phyloP scores from a whole-genome alignment of 2,329 filamentous ascomycete genomes.

The Neonectria sp. region DNA sequence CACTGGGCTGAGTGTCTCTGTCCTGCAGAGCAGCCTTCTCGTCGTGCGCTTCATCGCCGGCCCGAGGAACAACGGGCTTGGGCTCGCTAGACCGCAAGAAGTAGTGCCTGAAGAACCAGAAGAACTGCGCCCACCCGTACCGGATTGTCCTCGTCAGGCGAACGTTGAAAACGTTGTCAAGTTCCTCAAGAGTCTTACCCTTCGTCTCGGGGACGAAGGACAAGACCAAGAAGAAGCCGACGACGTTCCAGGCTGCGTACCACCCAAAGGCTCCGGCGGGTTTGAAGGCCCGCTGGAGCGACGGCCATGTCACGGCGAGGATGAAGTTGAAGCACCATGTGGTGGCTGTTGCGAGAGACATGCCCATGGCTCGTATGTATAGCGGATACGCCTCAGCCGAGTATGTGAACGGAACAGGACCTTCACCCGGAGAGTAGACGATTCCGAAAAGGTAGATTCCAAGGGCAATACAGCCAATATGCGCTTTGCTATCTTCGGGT shows the following conservation, averaged over 20 bases:
- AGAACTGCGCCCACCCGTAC: constrained; percentile 43
- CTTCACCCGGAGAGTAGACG: constrained; percentile 52
- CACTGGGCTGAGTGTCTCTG: constrained; percentile 33
- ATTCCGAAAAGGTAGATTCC: constrained; percentile 52
- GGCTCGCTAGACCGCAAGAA: constrained; percentile 34
- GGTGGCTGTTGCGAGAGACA: constrained; percentile 52
- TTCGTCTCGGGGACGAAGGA: constrained; percentile 65
- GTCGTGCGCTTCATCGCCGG: constrained; percentile 37
- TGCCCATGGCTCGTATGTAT: constrained; percentile 53
- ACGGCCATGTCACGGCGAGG: constrained; percentile 49
- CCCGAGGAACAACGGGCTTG: constrained; percentile 36
- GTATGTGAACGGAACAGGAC: constrained; percentile 53
- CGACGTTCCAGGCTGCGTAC: constrained; percentile 62
- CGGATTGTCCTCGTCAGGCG: constrained; percentile 48
- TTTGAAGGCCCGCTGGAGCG: constrained; percentile 46
- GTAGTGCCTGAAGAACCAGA: constrained; percentile 44
- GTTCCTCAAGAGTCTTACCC: constrained; percentile 63
- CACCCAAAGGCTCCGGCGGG: constrained; percentile 54
- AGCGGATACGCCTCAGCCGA: constrained; percentile 53
- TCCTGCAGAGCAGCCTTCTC: constrained; percentile 34
- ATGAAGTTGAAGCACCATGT: constrained; percentile 56
- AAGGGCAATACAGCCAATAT: constrained; percentile 48
- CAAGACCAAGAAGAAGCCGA: constrained; percentile 63
- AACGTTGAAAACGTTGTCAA: constrained; percentile 62
- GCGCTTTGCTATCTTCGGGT: constrained; percentile 39